Base-by-base conservation (phyloP, 2,329 filamentous ascomycete genomes). In the Calonectria multiphialidica region DNA sequence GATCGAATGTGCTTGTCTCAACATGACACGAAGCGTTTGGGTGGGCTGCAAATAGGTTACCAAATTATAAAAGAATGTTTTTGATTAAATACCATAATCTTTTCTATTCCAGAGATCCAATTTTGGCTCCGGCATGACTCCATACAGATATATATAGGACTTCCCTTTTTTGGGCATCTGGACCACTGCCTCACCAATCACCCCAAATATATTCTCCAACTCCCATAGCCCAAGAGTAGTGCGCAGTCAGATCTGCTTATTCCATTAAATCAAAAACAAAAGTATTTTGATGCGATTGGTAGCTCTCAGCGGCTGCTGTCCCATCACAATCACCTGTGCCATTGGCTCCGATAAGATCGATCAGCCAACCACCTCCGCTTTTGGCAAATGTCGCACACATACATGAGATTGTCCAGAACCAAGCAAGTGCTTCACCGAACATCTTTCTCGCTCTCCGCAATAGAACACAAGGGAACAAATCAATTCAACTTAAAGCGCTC, bases 341-440 rank as follows among this genome's bases (percentile, higher is more conserved):
- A 70, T 61, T 45, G 45, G 50, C 44, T 66, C 49, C 55, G 69
- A 67, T 71, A 71, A 71, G 69, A 65, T 71, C 55, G 57, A 21
- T 45, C 57, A 35, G 55, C 37, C 53, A 30, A 30, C 28, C 28
- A 53, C 45, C 68, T 71, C 68, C 68, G 63, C 61, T 70, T 70
- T 57, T 50, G 53, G 53, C 42, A 44, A 53, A 65, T 59, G 42
- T 69, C 67, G 23, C 30, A 65, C 28, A 21, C 44, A 28, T 64
- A 28, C 57, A 42, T 25, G 15, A 45, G 15, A 53, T 25, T 53
- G 25, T 2, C n/a, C 8, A 16, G 21, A 59, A 37, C 25, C 44
- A 21, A 37, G 13, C 44, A 21, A 37, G 13, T 45, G 16, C 61
- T 15, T 35, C 25, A 25, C 28, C 33, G 30, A 16, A 3, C 23